Evolutionary conservation across 306 rosid species (phyloP).

Genomic region (Vigna radiata): DNA sequence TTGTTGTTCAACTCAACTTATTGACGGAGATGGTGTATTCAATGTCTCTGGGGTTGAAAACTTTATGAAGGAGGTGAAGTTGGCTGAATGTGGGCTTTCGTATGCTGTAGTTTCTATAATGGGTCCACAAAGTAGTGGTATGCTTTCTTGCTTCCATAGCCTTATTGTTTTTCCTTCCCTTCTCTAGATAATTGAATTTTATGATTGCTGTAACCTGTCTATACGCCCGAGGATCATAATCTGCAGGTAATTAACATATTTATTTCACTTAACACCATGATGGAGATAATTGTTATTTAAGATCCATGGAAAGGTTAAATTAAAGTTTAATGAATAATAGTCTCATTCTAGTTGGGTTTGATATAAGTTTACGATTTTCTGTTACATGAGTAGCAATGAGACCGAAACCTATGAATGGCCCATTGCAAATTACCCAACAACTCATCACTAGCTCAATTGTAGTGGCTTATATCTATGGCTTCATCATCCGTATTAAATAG

Average conservation of each 20-base stretch:
- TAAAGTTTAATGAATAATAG: constrained; percentile 22
- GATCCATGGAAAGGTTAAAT: constrained; percentile 29
- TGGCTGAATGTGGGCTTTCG: constrained; percentile 93
- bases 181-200: constrained; percentile 9
- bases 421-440: not conserved
- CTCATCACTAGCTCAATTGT: not conserved
- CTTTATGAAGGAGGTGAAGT: constrained; percentile 81
- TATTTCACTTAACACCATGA: constrained; percentile 36
- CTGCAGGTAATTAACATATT: constrained; percentile 14
- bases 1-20: constrained; percentile 83
- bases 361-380: not conserved
- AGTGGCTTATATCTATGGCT: constrained; percentile 5
- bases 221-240: constrained; percentile 17
- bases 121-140: constrained; percentile 99
- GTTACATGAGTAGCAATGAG: not conserved
- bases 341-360: constrained; percentile 30
- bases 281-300: constrained; percentile 34
- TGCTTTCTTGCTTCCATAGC: constrained; percentile 45
- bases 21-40: constrained; percentile 92
- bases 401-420: not conserved
- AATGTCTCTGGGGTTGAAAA: constrained; percentile 72
- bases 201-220: constrained; percentile 3
- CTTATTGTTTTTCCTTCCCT: constrained; percentile 35
- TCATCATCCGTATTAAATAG: constrained; percentile 9
- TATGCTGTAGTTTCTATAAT: constrained; percentile 94